A percentile compares a stretch with the other conserved stretches of the same genome.
Evolutionary conservation across 768 basidiomycete genomes (phyloP).

Genomic region (Tricholoma sp.): DNA sequence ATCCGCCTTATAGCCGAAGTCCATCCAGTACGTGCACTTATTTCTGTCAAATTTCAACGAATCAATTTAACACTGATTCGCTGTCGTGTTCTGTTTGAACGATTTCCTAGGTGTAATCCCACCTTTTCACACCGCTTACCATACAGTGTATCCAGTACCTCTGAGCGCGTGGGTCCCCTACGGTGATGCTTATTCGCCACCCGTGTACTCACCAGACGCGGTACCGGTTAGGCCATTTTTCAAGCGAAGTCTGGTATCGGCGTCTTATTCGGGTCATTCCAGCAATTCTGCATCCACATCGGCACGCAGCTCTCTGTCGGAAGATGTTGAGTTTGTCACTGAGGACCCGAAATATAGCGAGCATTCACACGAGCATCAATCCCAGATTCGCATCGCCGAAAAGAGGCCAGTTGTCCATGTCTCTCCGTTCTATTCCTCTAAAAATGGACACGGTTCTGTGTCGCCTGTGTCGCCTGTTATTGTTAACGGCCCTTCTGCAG

Average conservation of each 20-base stretch:
- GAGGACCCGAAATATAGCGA: slow-evolving; percentile 37
- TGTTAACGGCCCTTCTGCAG: slow-evolving; percentile 12
- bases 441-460: slow-evolving; percentile 8
- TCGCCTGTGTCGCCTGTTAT: slow-evolving; percentile 10
- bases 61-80: background rate
- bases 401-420: slow-evolving; percentile 28
- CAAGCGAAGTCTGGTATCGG: slow-evolving; percentile 10
- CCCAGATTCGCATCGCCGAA: slow-evolving; percentile 31
- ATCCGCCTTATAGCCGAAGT: background rate
- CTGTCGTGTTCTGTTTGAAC: background rate
- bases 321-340: slow-evolving; percentile 28
- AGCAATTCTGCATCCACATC: slow-evolving; percentile 11
- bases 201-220: slow-evolving; percentile 5
- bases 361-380: slow-evolving; percentile 35
- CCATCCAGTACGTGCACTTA: background rate
- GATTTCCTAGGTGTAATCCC: background rate
- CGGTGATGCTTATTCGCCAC: slow-evolving; percentile 2
- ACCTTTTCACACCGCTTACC: background rate
- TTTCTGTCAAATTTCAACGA: background rate
- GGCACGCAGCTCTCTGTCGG: slow-evolving; percentile 17
- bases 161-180: slow-evolving; percentile 4
- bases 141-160: slow-evolving; percentile 3
- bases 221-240: slow-evolving; percentile 3
- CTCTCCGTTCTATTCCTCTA: slow-evolving; percentile 21
- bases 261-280: slow-evolving; percentile 8